Evolutionary conservation across 1,139 yeast genomes (phyloP).

Genomic region (Sugiyamaella novakii): DNA sequence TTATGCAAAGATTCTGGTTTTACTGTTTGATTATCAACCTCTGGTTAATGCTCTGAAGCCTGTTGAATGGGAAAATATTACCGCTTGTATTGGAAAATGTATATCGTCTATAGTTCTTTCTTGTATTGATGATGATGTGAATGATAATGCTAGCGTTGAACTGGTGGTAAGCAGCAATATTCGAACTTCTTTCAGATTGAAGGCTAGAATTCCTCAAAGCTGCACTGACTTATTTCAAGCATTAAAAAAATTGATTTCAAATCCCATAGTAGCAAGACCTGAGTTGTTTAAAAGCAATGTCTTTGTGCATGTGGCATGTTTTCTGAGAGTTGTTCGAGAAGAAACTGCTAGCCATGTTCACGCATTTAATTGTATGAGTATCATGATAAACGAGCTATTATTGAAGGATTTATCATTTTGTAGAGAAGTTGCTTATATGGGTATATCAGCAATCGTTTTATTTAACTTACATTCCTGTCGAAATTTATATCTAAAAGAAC

Average conservation of each 20-base stretch:
- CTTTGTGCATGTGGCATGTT: conserved; percentile 17
- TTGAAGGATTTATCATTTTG: conserved; percentile 31
- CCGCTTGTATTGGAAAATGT: conserved; percentile 20
- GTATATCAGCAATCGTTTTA: conserved; percentile 23
- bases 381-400: conserved; percentile 16
- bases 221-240: conserved; percentile 11
- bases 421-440: conserved; percentile 31
- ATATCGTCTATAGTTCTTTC: conserved; percentile 16
- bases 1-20: conserved; percentile 23
- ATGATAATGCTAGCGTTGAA: not conserved
- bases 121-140: conserved; percentile 4
- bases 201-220: conserved; percentile 15
- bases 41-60: conserved; percentile 33
- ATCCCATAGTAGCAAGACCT: conserved; percentile 3
- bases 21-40: conserved; percentile 25
- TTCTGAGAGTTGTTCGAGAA: conserved; percentile 21
- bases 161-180: not conserved
- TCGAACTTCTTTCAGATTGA: not conserved
- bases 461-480: conserved; percentile 27
- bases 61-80: conserved; percentile 31
- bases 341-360: conserved; percentile 29
- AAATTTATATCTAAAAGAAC: conserved; percentile 32
- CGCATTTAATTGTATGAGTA: conserved; percentile 25
- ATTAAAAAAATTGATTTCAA: conserved; percentile 5
- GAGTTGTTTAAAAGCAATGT: conserved; percentile 8